phyloP scores from a whole-genome alignment of 116 monocot genomes.

The Iris pallida region DNA sequence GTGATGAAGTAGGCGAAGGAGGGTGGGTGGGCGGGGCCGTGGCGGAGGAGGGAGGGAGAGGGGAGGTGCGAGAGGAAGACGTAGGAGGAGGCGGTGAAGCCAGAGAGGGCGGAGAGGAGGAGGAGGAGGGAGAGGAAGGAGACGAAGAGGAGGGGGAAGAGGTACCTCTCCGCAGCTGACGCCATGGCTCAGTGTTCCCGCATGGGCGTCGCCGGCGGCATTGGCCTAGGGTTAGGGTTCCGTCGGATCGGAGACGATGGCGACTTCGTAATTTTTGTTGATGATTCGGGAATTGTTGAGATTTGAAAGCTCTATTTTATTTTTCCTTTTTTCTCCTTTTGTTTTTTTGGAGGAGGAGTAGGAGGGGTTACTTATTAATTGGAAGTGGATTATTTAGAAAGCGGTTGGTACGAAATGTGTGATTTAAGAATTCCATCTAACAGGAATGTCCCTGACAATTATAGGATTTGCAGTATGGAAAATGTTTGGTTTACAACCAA shows the following conservation, averaged over 20 bases:
- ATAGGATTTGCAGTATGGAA: too few species aligned
- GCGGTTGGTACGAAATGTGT: too few species aligned
- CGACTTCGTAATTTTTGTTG: too few species aligned
- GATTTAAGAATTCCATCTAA: too few species aligned
- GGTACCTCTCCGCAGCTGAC: conserved; percentile 43
- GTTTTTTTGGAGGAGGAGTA: too few species aligned
- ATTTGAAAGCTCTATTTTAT: too few species aligned
- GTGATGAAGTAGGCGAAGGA: conserved; percentile 77
- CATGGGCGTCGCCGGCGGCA: background rate
- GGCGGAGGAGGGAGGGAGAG: conserved; percentile 17
- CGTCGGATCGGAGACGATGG: background rate
- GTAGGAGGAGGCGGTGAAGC: conserved; percentile 52
- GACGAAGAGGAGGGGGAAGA: conserved; percentile 53
- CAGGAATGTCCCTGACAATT: too few species aligned
- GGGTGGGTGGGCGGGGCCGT: conserved; percentile 37
- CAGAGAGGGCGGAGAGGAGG: conserved; percentile 60
- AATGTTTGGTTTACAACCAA: too few species aligned
- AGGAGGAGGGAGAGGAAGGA: conserved; percentile 63
- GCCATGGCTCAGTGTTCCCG: background rate
- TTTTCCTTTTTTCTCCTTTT: too few species aligned
- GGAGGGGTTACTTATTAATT: too few species aligned
- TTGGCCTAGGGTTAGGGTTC: background rate
- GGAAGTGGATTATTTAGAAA: too few species aligned
- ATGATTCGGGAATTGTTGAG: too few species aligned
- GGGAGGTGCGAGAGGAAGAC: conserved; percentile 37